phyloP scores from a whole-genome alignment of 768 basidiomycete species.

The Clitopilus passeckerianus region DNA sequence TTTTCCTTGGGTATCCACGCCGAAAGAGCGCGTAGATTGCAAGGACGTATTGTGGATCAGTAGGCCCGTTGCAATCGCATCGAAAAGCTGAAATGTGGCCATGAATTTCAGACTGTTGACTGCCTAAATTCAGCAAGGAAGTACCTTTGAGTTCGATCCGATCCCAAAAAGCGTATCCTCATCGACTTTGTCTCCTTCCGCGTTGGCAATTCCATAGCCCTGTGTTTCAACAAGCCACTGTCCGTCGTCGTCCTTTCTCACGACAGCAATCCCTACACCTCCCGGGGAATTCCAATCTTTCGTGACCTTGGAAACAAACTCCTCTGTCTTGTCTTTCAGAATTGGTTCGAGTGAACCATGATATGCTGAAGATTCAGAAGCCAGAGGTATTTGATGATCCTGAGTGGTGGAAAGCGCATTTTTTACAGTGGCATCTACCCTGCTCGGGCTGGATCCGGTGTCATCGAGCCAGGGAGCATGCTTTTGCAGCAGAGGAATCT shows the following conservation, averaged over 20 bases:
- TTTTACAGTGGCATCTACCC: not conserved
- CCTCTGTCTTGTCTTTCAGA: not conserved
- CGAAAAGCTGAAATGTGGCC: constrained; percentile 14
- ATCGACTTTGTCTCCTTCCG: not conserved
- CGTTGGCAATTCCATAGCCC: constrained; percentile 8
- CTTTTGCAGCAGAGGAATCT: not conserved
- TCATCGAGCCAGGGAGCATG: not conserved
- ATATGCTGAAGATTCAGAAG: not conserved
- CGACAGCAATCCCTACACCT: not conserved
- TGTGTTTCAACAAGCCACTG: constrained; percentile 9
- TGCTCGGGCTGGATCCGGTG: not conserved
- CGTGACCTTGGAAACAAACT: not conserved
- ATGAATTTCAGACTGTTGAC: not conserved
- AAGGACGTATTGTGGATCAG: constrained; percentile 19
- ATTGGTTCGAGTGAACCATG: not conserved
- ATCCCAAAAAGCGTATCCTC: constrained; percentile 3
- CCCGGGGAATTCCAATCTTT: not conserved
- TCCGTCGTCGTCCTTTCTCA: not conserved
- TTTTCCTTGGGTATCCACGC: not conserved
- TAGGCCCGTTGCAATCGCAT: constrained; percentile 17
- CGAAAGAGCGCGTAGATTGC: constrained; percentile 8
- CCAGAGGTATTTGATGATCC: not conserved
- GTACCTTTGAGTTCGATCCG: constrained; percentile 15
- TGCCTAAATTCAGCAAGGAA: not conserved
- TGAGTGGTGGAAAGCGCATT: not conserved